Percentiles rank a stretch among this genome's conserved stretches.
These are phyloP conservation scores for Plectosphaerella sp. DNA, from an alignment of 2,329 filamentous ascomycete species.

Conservation along the genomic window DNA sequence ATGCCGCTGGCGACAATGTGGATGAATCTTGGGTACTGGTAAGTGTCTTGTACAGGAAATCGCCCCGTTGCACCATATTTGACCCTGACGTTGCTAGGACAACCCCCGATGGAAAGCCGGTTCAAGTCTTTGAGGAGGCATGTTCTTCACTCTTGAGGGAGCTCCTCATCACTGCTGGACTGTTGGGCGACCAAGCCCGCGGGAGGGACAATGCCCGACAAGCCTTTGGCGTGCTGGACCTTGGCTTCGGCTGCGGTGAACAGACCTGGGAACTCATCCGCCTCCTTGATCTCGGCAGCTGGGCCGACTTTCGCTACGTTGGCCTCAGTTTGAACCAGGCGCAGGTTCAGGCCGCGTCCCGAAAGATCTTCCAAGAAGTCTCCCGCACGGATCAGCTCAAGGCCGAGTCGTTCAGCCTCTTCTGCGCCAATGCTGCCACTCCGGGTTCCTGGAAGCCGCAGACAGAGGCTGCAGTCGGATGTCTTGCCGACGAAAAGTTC, in stretches of 20 bases:
- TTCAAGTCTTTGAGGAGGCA: constrained; percentile 37
- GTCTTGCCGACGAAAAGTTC: constrained; percentile 17
- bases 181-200: constrained; percentile 19
- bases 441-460: constrained; percentile 34
- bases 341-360: constrained; percentile 36
- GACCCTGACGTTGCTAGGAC: constrained; percentile 18
- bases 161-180: constrained; percentile 37
- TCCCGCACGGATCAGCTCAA: constrained; percentile 3
- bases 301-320: constrained; percentile 37
- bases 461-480: constrained; percentile 18
- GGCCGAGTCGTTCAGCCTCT: constrained; percentile 28
- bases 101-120: constrained; percentile 18
- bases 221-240: constrained; percentile 39
- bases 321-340: constrained; percentile 45
- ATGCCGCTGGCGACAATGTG: constrained; percentile 48
- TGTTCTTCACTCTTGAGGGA: constrained; percentile 43
- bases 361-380: constrained; percentile 17
- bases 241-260: constrained; percentile 57
- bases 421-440: constrained; percentile 43
- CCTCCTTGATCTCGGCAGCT: constrained; percentile 14
- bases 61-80: not conserved
- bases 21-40: constrained; percentile 63
- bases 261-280: constrained; percentile 43
- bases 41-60: constrained; percentile 18
- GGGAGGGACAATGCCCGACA: constrained; percentile 4